Base-by-base conservation (phyloP, 495 filamentous ascomycete genomes). In the Podospora tetraspora region DNA sequence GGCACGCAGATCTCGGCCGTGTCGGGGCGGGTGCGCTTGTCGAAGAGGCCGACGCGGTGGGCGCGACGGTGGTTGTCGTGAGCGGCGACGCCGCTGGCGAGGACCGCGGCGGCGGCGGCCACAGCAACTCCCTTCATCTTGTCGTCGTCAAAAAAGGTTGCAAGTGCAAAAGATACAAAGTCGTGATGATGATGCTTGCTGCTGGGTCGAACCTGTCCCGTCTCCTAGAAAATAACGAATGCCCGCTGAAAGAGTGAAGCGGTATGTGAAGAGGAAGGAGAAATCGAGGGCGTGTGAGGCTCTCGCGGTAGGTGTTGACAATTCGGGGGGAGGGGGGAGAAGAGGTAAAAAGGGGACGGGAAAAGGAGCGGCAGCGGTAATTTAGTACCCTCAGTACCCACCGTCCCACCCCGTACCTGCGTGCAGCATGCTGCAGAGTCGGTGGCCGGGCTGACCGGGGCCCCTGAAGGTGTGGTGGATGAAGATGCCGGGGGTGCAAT, bases 181-280 rank as follows among this genome's bases (percentile, higher is more conserved):
- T 66, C 25, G 63, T 61, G 52, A 23, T 64, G 52, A 23, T 64
- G 70, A 34, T 65, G 67, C 27, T 37, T 37, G 32, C 32, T 64
- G 70, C 73, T 68, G 37, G 67, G 34, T 43, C 34, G 34, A 69
- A 68, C 63, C 67, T 76, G 75, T 76, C 72, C 69, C 69, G 77
- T 73, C 74, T 64, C 21, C 52, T 59, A 61, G 57, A 70, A 68
- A 93, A 16, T 43, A 43, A 92, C 81, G 91, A 94, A 83, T 90
- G 91, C 90, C 92, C 91, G 92, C 92, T 94, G 84, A 96, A 96
- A 75, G 92, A 96, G 90, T 94, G 92, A 94, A 94, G 92, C 92
- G 91, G 92, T 93, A 78, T 82, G 79, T 61, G 59, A 69, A 74
- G 72, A 71, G 66, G 71, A 75, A 79, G 80, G 70, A 74, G 77